Evolutionary conservation across 2,329 filamentous ascomycete genomes (phyloP).

Genomic region (Tolypocladium guangdongense): DNA sequence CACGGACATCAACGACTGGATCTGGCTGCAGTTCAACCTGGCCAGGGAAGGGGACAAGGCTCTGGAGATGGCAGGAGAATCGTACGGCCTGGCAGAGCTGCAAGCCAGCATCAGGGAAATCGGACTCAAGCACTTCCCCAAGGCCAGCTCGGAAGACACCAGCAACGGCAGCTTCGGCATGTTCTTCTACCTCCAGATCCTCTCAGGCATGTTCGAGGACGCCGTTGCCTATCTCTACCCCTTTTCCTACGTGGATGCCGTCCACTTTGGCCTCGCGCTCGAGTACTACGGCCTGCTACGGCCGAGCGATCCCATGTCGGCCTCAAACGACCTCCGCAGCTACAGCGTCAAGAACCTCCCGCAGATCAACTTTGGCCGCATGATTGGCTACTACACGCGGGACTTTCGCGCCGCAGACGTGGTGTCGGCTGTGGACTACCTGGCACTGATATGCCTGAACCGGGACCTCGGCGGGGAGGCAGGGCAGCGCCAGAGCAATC

Average conservation of each 20-base stretch:
- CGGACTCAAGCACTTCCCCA: constrained; percentile 81
- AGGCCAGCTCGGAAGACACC: constrained; percentile 61
- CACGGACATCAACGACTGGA: constrained; percentile 58
- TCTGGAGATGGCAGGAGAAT: constrained; percentile 54
- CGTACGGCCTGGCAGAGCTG: constrained; percentile 55
- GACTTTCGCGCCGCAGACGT: constrained; percentile 90
- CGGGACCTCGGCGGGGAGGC: constrained; percentile 65
- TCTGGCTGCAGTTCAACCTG: constrained; percentile 62
- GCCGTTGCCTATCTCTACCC: constrained; percentile 84
- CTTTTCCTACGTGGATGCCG: constrained; percentile 85
- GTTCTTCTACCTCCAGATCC: constrained; percentile 84
- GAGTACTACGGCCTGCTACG: constrained; percentile 83
- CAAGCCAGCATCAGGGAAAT: constrained; percentile 78
- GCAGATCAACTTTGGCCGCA: constrained; percentile 88
- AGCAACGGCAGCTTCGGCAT: constrained; percentile 73
- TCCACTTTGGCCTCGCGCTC: constrained; percentile 87
- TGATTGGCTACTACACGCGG: constrained; percentile 89
- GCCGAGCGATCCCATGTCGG: constrained; percentile 68
- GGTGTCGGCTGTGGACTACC: constrained; percentile 85
- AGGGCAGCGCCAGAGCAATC: constrained; percentile 63
- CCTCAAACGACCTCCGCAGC: constrained; percentile 58
- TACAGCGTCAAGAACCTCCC: constrained; percentile 58
- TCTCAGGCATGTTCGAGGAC: constrained; percentile 89
- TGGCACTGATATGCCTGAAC: constrained; percentile 85
- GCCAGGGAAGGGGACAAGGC: constrained; percentile 54